Evolutionary conservation across 805 yeast genomes (phyloP).

Genomic region (Barnettozyma wickerhamii): DNA sequence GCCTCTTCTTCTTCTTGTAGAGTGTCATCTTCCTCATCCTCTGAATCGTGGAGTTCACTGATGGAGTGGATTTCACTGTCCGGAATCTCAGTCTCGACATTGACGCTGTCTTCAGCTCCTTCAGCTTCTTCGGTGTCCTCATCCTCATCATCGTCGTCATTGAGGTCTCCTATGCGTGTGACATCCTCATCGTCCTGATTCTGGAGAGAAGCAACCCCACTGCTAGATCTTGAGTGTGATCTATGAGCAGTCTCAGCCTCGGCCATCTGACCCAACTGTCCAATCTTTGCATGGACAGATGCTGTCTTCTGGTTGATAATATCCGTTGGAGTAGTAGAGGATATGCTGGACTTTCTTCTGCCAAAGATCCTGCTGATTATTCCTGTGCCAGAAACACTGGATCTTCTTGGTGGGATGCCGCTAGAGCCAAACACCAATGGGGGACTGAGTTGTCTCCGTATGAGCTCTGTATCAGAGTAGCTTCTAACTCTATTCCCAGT

Average conservation of each 20-base stretch:
- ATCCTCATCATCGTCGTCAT: conserved; percentile 11
- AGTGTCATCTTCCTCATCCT: no score
- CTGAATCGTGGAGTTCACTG: no score
- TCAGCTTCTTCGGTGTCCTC: conserved; percentile 2
- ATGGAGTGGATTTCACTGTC: no score
- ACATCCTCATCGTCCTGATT: conserved; percentile 19
- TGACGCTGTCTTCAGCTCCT: no score
- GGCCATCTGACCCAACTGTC: conserved; percentile 15
- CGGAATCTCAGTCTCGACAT: no score
- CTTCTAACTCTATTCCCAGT: conserved; percentile 23
- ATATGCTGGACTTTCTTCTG: conserved; percentile 1
- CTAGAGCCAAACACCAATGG: conserved; percentile 6
- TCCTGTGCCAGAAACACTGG: conserved; percentile 15
- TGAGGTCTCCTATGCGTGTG: conserved; percentile 15
- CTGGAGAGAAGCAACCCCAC: no score
- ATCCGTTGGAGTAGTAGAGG: no score
- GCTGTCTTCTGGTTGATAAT: not conserved
- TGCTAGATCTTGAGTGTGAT: not conserved
- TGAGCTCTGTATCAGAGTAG: conserved; percentile 25
- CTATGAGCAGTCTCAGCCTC: conserved; percentile 11
- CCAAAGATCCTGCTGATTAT: conserved; percentile 7
- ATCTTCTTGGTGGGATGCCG: conserved; percentile 13
- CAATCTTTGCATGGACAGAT: not conserved
- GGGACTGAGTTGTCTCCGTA: conserved; percentile 24
- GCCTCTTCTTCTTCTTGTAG: conserved; percentile 18